Evolutionary conservation across 371 early-diverging fungal species (phyloP), one percentile per base, ranked within the genome.

Genomic region (Dinochytrium kinnereticum): DNA sequence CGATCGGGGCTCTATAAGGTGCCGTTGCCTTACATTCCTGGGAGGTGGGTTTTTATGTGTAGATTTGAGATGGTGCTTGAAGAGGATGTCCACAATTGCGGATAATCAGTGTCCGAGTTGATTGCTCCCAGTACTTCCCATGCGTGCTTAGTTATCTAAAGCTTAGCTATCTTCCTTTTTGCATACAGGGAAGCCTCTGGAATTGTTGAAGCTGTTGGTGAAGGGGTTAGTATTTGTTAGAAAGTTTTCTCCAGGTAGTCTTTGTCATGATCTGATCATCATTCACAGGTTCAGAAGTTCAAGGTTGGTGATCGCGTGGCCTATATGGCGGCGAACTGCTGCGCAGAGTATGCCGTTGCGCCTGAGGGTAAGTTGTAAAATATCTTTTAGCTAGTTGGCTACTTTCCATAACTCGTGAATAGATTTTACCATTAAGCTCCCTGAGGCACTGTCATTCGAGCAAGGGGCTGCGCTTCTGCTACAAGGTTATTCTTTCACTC

Each of bases 231-330:
- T 55, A n/a, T n/a, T n/a, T n/a, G n/a, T n/a, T n/a, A 44, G 19
- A 24, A 13, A 51, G 38, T 69, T 40, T 74, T 7, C 30, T 38
- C 39, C 2, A 7, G n/a, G n/a, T 21, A 33, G n/a, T 19, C 33
- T 53, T 53, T 7, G 24, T 53, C 53, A 53, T 37, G 36, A 49
- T 37, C 64, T 31, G 53, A 53, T 28, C 38, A 15, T 28, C 50
- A 59, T 51, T 36, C 28, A 33, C 64, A 78, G 69, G 80, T 91
- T n/a, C 88, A 79, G 1, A 84, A 85, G 17, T 87, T 94, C 77
- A 85, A 86, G 69, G 89, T 90, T 15, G 96, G 96, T 44, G 95
- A 96, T 78, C 86, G 90, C 21, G 96, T 96, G 0, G 94, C 90
- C 0, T 94, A 94, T 69, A 55, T 94, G 44, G 86, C 85, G 1